A percentile compares a stretch with the other conserved stretches of the same genome.
phyloP scores from a whole-genome alignment of 2,329 filamentous ascomycete genomes.

The Fusarium aywerte region DNA sequence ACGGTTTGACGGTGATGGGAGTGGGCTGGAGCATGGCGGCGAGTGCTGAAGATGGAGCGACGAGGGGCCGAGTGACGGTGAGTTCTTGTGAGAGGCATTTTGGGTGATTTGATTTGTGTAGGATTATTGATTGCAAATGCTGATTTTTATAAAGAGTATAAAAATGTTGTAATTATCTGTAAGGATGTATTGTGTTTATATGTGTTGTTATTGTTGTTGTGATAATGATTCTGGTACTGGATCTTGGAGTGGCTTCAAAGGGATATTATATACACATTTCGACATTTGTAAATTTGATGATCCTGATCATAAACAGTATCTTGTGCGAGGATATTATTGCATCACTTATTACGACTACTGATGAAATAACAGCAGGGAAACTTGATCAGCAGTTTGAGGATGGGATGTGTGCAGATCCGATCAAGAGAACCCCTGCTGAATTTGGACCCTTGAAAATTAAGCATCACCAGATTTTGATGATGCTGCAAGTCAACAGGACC shows the following conservation, averaged over 20 bases:
- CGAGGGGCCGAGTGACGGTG: slow-evolving; percentile 44
- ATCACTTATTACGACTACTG: slow-evolving; percentile 36
- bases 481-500: slow-evolving; percentile 8
- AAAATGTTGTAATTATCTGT: not conserved
- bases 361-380: slow-evolving; percentile 29
- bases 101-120: not conserved
- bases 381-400: slow-evolving; percentile 1
- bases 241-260: not conserved
- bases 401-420: slow-evolving; percentile 23
- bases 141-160: not conserved
- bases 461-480: not conserved
- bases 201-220: slow-evolving; percentile 10
- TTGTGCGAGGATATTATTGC: slow-evolving; percentile 27
- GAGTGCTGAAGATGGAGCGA: slow-evolving; percentile 44
- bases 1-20: slow-evolving; percentile 43
- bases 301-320: not conserved
- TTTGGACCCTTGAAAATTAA: slow-evolving; percentile 2
- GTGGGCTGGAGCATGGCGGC: slow-evolving; percentile 41
- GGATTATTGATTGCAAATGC: not conserved
- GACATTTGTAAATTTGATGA: not conserved
- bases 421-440: slow-evolving; percentile 1
- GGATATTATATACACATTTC: slow-evolving; percentile 31
- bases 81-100: slow-evolving; percentile 50
- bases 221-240: not conserved
- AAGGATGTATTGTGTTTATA: slow-evolving; percentile 21